Evolutionary conservation across 108 stramenopile species (phyloP).

Genomic region (Cyclotella atomus): DNA sequence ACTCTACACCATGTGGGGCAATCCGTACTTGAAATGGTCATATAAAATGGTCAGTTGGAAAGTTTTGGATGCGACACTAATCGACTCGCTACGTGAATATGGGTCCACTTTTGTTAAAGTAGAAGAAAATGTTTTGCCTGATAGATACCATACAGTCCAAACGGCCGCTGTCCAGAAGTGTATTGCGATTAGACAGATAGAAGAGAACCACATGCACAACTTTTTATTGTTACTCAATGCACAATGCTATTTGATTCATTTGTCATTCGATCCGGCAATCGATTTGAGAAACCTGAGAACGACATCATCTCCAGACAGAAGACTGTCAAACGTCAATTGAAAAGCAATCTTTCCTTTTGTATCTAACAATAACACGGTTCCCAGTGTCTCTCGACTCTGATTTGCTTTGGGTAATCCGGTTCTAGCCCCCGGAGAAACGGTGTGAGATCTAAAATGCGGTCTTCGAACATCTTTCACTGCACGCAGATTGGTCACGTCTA

Average conservation of each 20-base stretch:
- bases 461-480: slow-evolving; percentile 65
- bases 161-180: background rate
- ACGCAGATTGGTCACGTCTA: slow-evolving; percentile 19
- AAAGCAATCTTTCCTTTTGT: slow-evolving; percentile 49
- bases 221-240: background rate
- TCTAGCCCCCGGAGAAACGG: slow-evolving; percentile 56
- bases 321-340: slow-evolving; percentile 72
- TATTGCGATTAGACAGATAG: background rate
- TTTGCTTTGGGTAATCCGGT: slow-evolving; percentile 28
- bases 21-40: background rate
- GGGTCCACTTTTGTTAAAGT: background rate
- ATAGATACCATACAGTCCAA: background rate
- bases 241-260: background rate
- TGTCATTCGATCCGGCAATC: background rate
- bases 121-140: background rate
- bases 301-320: slow-evolving; percentile 11
- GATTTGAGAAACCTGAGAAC: slow-evolving; percentile 13
- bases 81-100: background rate
- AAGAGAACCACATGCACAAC: background rate
- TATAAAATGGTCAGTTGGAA: background rate
- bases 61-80: background rate
- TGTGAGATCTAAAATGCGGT: slow-evolving; percentile 57
- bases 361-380: slow-evolving; percentile 60
- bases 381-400: slow-evolving; percentile 27
- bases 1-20: background rate